Conservation (phyloP, 768 basidiomycete genomes). For the Russula griseocarnosa region DNA sequence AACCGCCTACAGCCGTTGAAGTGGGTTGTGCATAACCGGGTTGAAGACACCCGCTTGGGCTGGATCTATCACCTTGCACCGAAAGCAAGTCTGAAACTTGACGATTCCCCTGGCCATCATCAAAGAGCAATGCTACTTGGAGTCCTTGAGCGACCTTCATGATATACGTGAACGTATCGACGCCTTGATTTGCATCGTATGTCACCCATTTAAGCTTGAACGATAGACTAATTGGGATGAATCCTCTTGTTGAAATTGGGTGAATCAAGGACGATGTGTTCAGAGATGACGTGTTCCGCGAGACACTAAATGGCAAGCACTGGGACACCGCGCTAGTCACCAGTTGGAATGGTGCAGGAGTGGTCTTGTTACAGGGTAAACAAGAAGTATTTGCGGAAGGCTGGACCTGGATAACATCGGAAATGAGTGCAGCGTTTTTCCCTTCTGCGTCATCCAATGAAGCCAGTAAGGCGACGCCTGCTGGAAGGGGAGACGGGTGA, state of each 20-base stretch:
- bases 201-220: constrained; percentile 29
- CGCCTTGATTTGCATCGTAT: constrained; percentile 28
- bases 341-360: constrained; percentile 33
- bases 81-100: constrained; percentile 45
- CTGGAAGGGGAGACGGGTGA: constrained; percentile 52
- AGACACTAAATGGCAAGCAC: constrained; percentile 48
- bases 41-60: constrained; percentile 32
- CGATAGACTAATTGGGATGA: constrained; percentile 32
- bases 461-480: constrained; percentile 50
- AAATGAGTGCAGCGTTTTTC: constrained; percentile 41
- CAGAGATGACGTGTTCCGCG: constrained; percentile 38
- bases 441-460: constrained; percentile 49
- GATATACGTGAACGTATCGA: constrained; percentile 42
- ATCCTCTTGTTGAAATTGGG: constrained; percentile 41
- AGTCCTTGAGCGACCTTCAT: constrained; percentile 40
- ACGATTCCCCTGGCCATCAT: constrained; percentile 39
- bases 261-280: constrained; percentile 36
- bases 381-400: constrained; percentile 45
- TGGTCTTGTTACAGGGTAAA: constrained; percentile 31
- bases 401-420: constrained; percentile 46
- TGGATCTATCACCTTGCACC: constrained; percentile 35
- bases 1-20: background rate
- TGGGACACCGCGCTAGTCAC: constrained; percentile 40
- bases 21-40: background rate
- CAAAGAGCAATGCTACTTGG: constrained; percentile 44